Evolutionary conservation across 768 basidiomycete species (phyloP).

Genomic region (Pulveroboletus sp.): DNA sequence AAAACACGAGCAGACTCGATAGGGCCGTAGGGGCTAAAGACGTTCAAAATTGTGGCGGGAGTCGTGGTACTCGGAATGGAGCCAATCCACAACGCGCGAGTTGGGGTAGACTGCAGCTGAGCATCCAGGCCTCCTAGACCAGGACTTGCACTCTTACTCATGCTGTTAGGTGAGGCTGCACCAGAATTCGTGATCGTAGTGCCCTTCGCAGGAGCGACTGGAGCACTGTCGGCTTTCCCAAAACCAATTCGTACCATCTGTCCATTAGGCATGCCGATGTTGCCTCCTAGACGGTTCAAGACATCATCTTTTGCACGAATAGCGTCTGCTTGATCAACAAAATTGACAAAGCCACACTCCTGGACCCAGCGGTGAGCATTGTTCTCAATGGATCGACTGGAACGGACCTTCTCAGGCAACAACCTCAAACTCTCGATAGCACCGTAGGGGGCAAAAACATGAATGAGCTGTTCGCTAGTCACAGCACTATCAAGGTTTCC

Average conservation of each 20-base stretch:
- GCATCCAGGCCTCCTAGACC: slow-evolving; percentile 71
- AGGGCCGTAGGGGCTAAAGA: slow-evolving; percentile 96
- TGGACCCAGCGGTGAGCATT: slow-evolving; percentile 32
- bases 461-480: slow-evolving; percentile 90
- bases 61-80: slow-evolving; percentile 95
- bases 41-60: slow-evolving; percentile 88
- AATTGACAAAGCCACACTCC: slow-evolving; percentile 99
- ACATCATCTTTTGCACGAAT: slow-evolving; percentile 98
- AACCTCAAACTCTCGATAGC: slow-evolving; percentile 94
- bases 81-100: slow-evolving; percentile 95
- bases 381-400: neutral
- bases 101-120: slow-evolving; percentile 86
- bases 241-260: slow-evolving; percentile 97
- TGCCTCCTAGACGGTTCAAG: slow-evolving; percentile 88
- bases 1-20: slow-evolving; percentile 96
- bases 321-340: slow-evolving; percentile 93
- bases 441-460: slow-evolving; percentile 94
- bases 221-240: slow-evolving; percentile 96
- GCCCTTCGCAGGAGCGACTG: slow-evolving; percentile 82
- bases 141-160: slow-evolving; percentile 47
- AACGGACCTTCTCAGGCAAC: slow-evolving; percentile 88
- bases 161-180: slow-evolving; percentile 56
- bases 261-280: slow-evolving; percentile 91
- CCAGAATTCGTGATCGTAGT: slow-evolving; percentile 56
- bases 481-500: slow-evolving; percentile 95